Conservation (phyloP, 495 filamentous ascomycete genomes). For the Neurospora pannonica region DNA sequence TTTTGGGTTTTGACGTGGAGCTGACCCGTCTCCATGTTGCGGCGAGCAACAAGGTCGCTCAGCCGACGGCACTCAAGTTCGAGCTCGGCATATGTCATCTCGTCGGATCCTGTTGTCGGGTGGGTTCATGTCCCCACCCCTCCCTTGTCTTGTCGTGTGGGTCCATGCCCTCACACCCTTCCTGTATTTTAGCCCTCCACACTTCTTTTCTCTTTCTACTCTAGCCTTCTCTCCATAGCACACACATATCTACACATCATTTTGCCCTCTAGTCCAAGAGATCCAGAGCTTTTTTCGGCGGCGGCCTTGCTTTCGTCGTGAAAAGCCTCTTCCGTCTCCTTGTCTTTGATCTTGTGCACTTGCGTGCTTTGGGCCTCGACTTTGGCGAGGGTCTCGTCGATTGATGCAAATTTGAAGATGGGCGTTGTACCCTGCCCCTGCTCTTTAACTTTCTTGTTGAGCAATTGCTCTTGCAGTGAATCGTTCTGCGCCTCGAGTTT, state of each 20-base stretch:
- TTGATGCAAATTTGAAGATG: neutral
- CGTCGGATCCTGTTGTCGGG: neutral
- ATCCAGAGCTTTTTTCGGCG: neutral
- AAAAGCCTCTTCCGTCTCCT: neutral
- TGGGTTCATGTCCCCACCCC: no score
- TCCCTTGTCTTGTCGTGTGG: no score
- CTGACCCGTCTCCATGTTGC: neutral
- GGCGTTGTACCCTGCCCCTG: neutral
- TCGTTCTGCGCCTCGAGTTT: neutral
- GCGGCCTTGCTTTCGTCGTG: neutral
- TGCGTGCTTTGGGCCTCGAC: neutral
- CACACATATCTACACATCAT: no score
- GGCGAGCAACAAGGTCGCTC: neutral
- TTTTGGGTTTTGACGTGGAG: neutral
- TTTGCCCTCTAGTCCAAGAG: constrained; percentile 3
- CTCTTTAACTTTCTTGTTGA: neutral
- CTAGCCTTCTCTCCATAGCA: no score
- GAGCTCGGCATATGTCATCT: neutral
- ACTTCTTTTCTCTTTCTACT: no score
- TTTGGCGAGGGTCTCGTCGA: neutral
- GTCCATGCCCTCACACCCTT: no score
- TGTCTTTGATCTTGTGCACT: neutral
- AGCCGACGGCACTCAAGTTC: neutral
- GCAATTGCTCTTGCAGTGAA: no score
- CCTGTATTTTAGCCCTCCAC: no score